A percentile compares a stretch with the other conserved stretches of the same genome.
phyloP scores from a whole-genome alignment of 2,329 filamentous ascomycete species.

The Madurella mycetomatis region DNA sequence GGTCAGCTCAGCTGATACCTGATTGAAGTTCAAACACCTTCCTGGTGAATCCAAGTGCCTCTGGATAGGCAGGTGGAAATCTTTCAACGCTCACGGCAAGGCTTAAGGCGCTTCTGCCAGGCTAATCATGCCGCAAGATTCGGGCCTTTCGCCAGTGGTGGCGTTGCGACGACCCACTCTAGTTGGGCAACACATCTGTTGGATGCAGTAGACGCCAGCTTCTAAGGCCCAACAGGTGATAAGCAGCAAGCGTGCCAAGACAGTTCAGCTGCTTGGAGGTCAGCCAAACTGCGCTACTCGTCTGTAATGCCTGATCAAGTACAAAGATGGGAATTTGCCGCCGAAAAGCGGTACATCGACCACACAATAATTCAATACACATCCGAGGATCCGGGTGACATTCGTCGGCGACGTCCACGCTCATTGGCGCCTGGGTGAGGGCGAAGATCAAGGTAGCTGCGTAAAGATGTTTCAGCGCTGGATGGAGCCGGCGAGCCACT shows the following conservation, averaged over 20 bases:
- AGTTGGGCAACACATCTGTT: not conserved
- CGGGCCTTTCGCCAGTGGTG: constrained; percentile 6
- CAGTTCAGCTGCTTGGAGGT: not conserved
- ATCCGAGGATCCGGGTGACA: no score
- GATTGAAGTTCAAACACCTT: constrained; percentile 2
- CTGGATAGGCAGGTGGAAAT: no score
- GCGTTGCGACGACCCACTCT: not conserved
- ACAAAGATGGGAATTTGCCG: no score
- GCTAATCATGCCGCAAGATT: constrained; percentile 4
- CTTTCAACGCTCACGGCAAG: no score
- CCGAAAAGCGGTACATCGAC: no score
- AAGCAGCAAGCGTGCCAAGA: no score
- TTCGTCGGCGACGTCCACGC: no score
- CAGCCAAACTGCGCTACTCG: no score
- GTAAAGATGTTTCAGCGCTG: not conserved
- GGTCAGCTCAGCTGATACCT: no score
- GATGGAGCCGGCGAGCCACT: not conserved
- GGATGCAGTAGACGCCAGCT: not conserved
- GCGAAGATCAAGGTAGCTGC: constrained; percentile 4
- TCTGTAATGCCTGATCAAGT: not conserved
- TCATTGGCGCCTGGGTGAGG: no score
- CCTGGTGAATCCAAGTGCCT: not conserved
- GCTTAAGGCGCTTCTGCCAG: no score
- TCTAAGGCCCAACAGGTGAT: not conserved
- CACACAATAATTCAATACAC: no score